Evolutionary conservation across 371 early-diverging fungal species (phyloP).

Genomic region (Parasitella parasitica): DNA sequence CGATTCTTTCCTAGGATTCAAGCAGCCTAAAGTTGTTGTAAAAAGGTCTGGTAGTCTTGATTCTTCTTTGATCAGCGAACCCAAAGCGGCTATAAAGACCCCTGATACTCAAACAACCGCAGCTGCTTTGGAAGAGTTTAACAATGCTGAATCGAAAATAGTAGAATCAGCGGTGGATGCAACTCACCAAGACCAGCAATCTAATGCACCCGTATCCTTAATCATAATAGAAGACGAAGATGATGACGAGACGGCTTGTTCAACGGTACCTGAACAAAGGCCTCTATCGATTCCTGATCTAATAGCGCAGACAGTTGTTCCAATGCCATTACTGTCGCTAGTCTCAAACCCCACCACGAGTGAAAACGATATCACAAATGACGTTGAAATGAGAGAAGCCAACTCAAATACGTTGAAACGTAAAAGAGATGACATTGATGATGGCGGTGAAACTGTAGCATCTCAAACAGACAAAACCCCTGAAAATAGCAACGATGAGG

Average conservation of each 20-base stretch:
- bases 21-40: not conserved
- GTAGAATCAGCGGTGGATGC: not conserved
- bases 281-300: not conserved
- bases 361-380: not conserved
- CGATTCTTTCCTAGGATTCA: not conserved
- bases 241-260: too few relatives aligned
- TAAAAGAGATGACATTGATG: not conserved
- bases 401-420: not conserved
- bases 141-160: too few relatives aligned
- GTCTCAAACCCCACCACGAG: not conserved
- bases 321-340: not conserved
- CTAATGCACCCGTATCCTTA: too few relatives aligned
- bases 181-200: too few relatives aligned
- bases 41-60: not conserved
- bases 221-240: too few relatives aligned
- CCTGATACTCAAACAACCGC: too few relatives aligned
- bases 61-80: not conserved
- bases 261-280: too few relatives aligned
- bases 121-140: too few relatives aligned
- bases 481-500: constrained; percentile 11
- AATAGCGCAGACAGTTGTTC: not conserved
- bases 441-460: not conserved
- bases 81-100: not conserved
- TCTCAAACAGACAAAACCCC: not conserved
- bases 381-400: not conserved